Percentiles rank a stretch among this genome's conserved stretches.
Evolutionary conservation across 148 eudicot species (phyloP).

Genomic region (Arbutus unedo): DNA sequence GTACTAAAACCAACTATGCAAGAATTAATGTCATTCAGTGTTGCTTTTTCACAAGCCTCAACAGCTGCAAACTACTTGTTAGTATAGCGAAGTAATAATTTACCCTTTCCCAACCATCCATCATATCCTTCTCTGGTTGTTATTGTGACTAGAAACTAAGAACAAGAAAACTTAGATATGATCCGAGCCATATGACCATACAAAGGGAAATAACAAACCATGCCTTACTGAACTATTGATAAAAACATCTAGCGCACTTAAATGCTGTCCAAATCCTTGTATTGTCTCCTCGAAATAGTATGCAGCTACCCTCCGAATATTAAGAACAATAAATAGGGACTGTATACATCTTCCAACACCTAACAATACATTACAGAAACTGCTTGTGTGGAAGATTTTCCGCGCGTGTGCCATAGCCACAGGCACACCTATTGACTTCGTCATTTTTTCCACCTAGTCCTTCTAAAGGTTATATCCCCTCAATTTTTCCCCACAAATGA

Average conservation of each 20-base stretch:
- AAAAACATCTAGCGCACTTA: not conserved
- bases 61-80: not conserved
- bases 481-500: not conserved
- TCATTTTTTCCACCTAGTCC: not conserved
- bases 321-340: not conserved
- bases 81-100: not conserved
- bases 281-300: not conserved
- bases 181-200: not conserved
- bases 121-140: not conserved
- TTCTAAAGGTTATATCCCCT: not conserved
- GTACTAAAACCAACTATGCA: not conserved
- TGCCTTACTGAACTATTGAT: not conserved
- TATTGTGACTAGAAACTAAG: not conserved
- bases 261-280: not conserved
- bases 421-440: not conserved
- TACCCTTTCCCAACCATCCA: not conserved
- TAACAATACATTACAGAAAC: not conserved
- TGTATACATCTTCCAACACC: not conserved
- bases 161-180: not conserved
- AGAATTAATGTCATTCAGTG: not conserved
- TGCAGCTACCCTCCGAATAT: not conserved
- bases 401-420: not conserved
- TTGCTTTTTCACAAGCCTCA: not conserved
- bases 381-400: not conserved
- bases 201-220: not conserved